These are phyloP conservation scores for Pseudotulostoma volvatum DNA, from an alignment of 495 filamentous ascomycete species.

Conservation along the genomic window DNA sequence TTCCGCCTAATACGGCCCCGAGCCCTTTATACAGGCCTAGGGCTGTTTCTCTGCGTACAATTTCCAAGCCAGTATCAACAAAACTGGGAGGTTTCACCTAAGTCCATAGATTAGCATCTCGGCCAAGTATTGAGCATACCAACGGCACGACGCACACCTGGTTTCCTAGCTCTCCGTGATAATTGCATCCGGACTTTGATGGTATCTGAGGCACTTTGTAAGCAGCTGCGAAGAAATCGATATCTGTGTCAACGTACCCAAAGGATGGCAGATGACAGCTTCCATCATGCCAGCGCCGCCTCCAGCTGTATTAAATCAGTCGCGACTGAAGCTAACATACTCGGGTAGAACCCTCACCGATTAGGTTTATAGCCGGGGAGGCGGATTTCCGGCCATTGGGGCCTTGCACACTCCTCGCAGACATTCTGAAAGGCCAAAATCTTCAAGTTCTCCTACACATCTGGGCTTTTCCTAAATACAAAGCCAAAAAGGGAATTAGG, in stretches of 20 bases:
- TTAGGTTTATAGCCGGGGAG: conserved; percentile 80
- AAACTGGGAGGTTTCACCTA: conserved; percentile 71
- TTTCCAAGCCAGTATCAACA: conserved; percentile 69
- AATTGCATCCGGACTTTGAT: conserved; percentile 99
- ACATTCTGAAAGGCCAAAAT: conserved; percentile 27
- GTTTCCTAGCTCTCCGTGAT: conserved; percentile 64
- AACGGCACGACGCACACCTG: conserved; percentile 43
- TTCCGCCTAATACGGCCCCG: conserved; percentile 87
- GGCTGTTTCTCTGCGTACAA: conserved; percentile 76
- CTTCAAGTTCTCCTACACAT: not conserved
- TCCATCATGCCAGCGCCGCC: conserved; percentile 99
- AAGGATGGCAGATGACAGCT: conserved; percentile 87
- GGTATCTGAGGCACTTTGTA: conserved; percentile 42
- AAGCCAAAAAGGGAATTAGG: no score
- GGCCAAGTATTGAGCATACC: no score
- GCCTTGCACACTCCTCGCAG: conserved; percentile 43
- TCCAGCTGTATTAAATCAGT: conserved; percentile 45
- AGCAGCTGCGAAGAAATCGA: conserved; percentile 3
- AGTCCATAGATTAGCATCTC: conserved; percentile 10
- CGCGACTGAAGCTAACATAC: not conserved
- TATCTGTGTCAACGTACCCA: conserved; percentile 42
- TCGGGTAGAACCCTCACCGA: conserved; percentile 43
- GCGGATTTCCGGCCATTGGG: conserved; percentile 61
- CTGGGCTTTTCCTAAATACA: no score
- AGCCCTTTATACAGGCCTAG: conserved; percentile 92